These are phyloP conservation scores for Sarocladium kiliense DNA, from an alignment of 2,329 filamentous ascomycete species.

Conservation along the genomic window DNA sequence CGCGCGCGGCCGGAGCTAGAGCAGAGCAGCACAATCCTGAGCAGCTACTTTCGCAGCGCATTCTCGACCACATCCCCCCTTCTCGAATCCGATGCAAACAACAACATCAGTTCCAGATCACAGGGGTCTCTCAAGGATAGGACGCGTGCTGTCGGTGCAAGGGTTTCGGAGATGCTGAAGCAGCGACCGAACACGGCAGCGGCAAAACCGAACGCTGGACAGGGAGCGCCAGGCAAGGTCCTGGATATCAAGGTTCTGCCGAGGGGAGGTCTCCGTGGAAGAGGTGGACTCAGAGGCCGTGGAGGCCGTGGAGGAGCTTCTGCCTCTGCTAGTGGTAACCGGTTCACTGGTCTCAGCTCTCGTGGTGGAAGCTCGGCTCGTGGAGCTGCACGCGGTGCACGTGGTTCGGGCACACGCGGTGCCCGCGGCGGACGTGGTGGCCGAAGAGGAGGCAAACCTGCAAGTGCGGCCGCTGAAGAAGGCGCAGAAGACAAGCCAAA, in stretches of 20 bases:
- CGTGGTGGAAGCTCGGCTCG: slow-evolving; percentile 12
- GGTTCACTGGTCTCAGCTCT: slow-evolving; percentile 16
- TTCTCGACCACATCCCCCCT: slow-evolving; percentile 36
- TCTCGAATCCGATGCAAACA: slow-evolving; percentile 25
- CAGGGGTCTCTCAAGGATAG: slow-evolving; percentile 3
- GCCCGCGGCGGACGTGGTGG: slow-evolving; percentile 15
- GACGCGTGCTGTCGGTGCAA: slow-evolving; percentile 10
- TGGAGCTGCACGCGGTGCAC: slow-evolving; percentile 13
- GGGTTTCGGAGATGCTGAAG: slow-evolving; percentile 6
- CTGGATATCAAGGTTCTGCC: slow-evolving; percentile 35
- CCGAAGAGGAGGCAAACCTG: slow-evolving; percentile 12
- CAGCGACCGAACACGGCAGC: not conserved
- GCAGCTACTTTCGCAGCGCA: slow-evolving; percentile 25
- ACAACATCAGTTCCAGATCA: slow-evolving; percentile 17
- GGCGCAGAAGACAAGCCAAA: slow-evolving; percentile 20
- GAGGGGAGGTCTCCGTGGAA: slow-evolving; percentile 21
- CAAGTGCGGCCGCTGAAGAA: slow-evolving; percentile 19
- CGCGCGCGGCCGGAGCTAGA: slow-evolving; percentile 29
- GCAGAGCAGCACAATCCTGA: slow-evolving; percentile 24
- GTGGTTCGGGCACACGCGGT: slow-evolving; percentile 16
- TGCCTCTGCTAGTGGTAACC: slow-evolving; percentile 9
- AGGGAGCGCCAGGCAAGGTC: slow-evolving; percentile 14
- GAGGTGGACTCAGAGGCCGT: slow-evolving; percentile 21
- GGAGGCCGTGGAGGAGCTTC: slow-evolving; percentile 14
- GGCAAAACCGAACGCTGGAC: not conserved